Evolutionary conservation across 2,329 filamentous ascomycete genomes (phyloP).

Genomic region (Ascochyta koolunga): DNA sequence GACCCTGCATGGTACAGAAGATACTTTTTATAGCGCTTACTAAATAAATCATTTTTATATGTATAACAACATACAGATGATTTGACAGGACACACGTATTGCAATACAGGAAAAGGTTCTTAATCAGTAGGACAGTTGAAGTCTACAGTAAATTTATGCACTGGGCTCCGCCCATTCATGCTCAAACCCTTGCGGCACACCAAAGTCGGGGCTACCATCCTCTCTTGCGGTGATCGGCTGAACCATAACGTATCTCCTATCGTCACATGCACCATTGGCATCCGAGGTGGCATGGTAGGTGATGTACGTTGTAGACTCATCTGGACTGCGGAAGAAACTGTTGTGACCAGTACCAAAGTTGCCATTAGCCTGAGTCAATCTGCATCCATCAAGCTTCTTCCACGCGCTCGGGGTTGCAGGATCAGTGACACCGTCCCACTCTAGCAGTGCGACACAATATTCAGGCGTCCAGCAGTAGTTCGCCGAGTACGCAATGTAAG

Average conservation of each 20-base stretch:
- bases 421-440: conserved; percentile 58
- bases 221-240: conserved; percentile 59
- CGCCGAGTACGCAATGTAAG: conserved; percentile 61
- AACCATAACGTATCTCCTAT: conserved; percentile 60
- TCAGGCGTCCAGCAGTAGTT: conserved; percentile 63
- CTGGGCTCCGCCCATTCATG: background rate
- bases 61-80: too few relatives aligned
- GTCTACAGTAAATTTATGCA: background rate
- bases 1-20: too few relatives aligned
- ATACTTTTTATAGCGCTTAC: too few relatives aligned
- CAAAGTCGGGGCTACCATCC: conserved; percentile 61
- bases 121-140: too few relatives aligned
- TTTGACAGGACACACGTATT: too few relatives aligned
- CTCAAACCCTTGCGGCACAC: conserved; percentile 25
- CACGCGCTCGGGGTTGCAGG: conserved; percentile 54
- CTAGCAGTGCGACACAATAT: conserved; percentile 61
- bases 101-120: too few relatives aligned
- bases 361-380: conserved; percentile 60
- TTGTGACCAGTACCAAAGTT: conserved; percentile 65
- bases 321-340: conserved; percentile 63
- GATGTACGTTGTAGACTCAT: conserved; percentile 61
- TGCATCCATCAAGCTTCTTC: conserved; percentile 58
- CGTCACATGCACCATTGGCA: conserved; percentile 58
- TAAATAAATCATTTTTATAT: too few relatives aligned
- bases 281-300: conserved; percentile 62